Base-by-base conservation (phyloP, 352 stramenopile species). In the Pythium periplocum region DNA sequence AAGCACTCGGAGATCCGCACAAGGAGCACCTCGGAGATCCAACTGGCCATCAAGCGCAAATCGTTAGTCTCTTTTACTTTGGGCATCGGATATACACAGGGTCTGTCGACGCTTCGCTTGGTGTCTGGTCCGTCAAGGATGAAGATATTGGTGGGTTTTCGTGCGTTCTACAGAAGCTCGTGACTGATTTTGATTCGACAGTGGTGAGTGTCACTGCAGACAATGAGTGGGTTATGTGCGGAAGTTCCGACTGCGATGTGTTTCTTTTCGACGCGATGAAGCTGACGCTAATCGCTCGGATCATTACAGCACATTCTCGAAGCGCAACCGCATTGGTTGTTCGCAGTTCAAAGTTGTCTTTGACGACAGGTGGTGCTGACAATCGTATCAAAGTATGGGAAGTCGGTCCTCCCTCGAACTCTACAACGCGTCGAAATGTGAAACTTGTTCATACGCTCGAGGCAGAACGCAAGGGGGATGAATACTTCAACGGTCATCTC, bases 171-270 rank as follows among this genome's bases (percentile, higher is more conserved):
- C 41, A 68, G 9, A 66, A 67, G 4, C 69, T 88, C n/a, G 50
- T 90, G 10, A 74, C 54, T 1, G 72, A 86, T 4, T 93, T 93
- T 56, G 83, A 90, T 45, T 73, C 83, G 42, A 55, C 80, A 0
- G 76, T 93, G n/a, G 68, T 90, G 36, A 87, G 79, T 17, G 62
- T 93, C 4, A 58, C 71, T 44, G 79, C 79, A 0, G 81, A 89
- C 43, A 64, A 55, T 0, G 52, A 76, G 10, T 80, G 74, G 62
- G 36, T 90, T 31, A 78, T 66, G 6, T 86, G 76, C 12, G 73
- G 83, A 0, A 79, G 68, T 40, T 82, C 79, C 0, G 83, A 90
- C 51, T 87, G 80, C 44, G 75, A 84, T 48, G 73, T 93, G 3
- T 87, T 90, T 52, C 53, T 90, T 0, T 90, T 84, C 36, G 73